Evolutionary conservation across 2,329 filamentous ascomycete species (phyloP).

Genomic region (Phialophora chinensis): DNA sequence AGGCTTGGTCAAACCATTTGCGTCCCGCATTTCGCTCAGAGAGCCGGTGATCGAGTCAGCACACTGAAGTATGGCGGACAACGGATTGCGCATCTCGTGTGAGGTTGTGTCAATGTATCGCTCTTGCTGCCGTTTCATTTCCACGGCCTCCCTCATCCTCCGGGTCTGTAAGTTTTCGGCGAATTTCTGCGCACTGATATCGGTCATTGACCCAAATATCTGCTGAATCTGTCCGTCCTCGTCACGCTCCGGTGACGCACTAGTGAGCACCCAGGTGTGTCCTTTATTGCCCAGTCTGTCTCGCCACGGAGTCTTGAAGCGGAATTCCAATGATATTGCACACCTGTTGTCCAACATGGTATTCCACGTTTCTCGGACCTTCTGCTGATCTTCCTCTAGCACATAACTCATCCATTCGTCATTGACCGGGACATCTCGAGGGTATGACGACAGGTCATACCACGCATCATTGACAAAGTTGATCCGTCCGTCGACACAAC

Average conservation of each 20-base stretch:
- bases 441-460: conserved; percentile 52
- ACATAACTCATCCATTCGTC: conserved; percentile 59
- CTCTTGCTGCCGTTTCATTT: conserved; percentile 79
- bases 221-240: conserved; percentile 57
- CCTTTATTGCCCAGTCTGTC: conserved; percentile 56
- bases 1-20: conserved; percentile 31
- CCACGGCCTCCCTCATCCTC: conserved; percentile 78
- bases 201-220: conserved; percentile 69
- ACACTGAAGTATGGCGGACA: conserved; percentile 64
- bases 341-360: conserved; percentile 33
- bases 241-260: conserved; percentile 59
- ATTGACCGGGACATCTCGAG: conserved; percentile 34
- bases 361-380: conserved; percentile 46
- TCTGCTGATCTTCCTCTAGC: conserved; percentile 55
- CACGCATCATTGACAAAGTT: conserved; percentile 83
- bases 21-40: conserved; percentile 55
- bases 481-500: conserved; percentile 72
- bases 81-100: conserved; percentile 63
- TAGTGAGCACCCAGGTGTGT: conserved; percentile 63
- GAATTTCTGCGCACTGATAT: conserved; percentile 85
- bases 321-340: conserved; percentile 56
- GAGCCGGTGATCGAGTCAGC: conserved; percentile 60
- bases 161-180: conserved; percentile 80
- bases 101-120: conserved; percentile 78
- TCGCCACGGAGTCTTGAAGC: conserved; percentile 61